These are phyloP conservation scores for Pseudoneurospora amorphoporcata DNA, from an alignment of 495 filamentous ascomycete species.

Conservation along the genomic window DNA sequence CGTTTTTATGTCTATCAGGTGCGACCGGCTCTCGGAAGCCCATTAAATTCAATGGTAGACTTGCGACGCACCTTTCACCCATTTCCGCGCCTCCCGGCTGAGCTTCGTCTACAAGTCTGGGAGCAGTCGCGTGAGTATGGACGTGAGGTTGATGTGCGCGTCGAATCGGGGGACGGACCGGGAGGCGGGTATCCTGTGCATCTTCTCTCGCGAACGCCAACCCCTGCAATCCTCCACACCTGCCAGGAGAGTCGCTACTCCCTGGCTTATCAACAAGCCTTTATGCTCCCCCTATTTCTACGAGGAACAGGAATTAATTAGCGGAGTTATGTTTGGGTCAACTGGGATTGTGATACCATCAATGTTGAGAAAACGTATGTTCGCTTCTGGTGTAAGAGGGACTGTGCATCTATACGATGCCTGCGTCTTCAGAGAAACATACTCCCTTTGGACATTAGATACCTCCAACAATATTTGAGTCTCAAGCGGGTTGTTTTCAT, in stretches of 20 bases:
- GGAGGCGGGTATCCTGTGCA: background rate
- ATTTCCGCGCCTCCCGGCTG: background rate
- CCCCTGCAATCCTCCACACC: background rate
- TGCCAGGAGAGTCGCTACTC: background rate
- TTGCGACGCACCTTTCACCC: background rate
- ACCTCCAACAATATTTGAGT: background rate
- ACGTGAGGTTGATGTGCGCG: background rate
- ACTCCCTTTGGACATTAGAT: background rate
- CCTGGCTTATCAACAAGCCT: background rate
- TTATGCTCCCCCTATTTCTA: no score
- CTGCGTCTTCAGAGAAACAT: background rate
- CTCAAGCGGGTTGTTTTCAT: background rate
- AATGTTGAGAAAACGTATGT: background rate
- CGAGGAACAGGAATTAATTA: background rate
- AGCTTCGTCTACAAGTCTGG: background rate
- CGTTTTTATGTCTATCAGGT: fast-evolving
- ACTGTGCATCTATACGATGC: background rate
- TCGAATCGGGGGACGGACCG: background rate
- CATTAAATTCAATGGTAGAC: background rate
- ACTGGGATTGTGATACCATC: background rate
- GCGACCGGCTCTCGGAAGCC: background rate
- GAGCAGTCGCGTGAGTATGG: background rate
- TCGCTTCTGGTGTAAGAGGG: fast-evolving
- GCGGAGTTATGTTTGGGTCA: background rate
- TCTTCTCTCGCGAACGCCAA: background rate